Conservation (phyloP, 768 basidiomycete genomes). For the Amanita rimosa region DNA sequence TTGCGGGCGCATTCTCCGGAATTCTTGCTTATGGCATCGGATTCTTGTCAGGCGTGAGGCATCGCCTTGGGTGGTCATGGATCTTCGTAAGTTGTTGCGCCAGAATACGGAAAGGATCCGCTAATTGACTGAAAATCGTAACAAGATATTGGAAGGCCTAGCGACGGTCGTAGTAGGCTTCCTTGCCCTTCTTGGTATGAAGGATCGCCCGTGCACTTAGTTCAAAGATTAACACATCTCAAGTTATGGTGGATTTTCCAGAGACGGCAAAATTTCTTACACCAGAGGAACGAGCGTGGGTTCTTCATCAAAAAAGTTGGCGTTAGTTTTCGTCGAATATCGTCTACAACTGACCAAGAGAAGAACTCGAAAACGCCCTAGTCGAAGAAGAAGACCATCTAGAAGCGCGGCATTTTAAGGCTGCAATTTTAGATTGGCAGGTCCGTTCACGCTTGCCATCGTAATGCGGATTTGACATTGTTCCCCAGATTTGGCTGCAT, state of each 20-base stretch:
- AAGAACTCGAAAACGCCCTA: constrained; percentile 45
- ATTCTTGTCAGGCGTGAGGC: constrained; percentile 35
- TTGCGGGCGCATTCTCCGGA: constrained; percentile 56
- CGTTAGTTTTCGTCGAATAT: not conserved
- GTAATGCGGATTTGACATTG: constrained; percentile 23
- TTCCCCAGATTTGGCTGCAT: constrained; percentile 41
- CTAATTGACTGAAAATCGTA: not conserved
- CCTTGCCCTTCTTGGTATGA: constrained; percentile 36
- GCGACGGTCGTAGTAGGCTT: constrained; percentile 47
- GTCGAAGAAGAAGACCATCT: constrained; percentile 55
- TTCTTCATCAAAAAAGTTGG: constrained; percentile 47
- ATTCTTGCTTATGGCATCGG: constrained; percentile 47
- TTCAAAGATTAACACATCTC: not conserved
- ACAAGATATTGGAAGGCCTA: constrained; percentile 53
- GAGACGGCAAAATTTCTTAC: constrained; percentile 49
- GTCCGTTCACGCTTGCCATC: constrained; percentile 12
- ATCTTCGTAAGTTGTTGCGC: constrained; percentile 37
- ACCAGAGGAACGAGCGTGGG: constrained; percentile 44
- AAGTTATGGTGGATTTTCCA: constrained; percentile 56
- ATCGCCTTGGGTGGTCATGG: constrained; percentile 59
- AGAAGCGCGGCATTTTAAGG: constrained; percentile 37
- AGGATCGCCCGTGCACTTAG: not conserved
- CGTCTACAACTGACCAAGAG: not conserved
- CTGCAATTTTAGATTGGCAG: constrained; percentile 56
- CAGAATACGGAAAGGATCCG: not conserved